Base-by-base conservation (phyloP, 192 early-diverging fungal genomes). In the Entomortierella chlamydospora region DNA sequence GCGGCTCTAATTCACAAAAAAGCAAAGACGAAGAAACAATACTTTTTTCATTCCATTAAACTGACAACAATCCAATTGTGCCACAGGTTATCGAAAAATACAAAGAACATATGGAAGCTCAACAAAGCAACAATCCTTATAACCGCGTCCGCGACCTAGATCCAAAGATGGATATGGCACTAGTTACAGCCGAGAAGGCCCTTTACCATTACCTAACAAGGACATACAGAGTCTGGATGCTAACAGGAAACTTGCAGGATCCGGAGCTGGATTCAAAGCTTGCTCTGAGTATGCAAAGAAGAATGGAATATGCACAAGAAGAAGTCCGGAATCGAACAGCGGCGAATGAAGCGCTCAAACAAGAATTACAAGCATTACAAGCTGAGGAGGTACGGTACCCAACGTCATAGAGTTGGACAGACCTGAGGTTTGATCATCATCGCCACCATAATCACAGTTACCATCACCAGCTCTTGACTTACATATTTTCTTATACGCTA, bases 161-260 rank as follows among this genome's bases (percentile, higher is more conserved):
- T 22, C 72, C 70, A 8, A 67, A 70, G 31, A 47, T 74, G 60
- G 76, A 79, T n/a, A 61, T 79, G 76, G 62, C 64, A 1, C 67
- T 55, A 31, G 70, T 70, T 5, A 56, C 60, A 4, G 69, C 84
- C 4, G 89, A 91, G 30, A 82, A 87, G 31, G 84, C 85, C 2
- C 87, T 90, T 58, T 91, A 87, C 53, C 59, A 88, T 15, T 90
- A 91, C 54, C 54, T 91, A 29, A 88, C 47, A 2, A 66, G 72
- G 56, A 68, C 90, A 12, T 92, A 92, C 61, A 51, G 56, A 11
- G 60, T 70, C 12, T 92, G 88, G 69, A 72, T 92, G 69, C 52
- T 81, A 42, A 87, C 86, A 0, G 86, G 85, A 26, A 83, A 88
- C 49, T 64, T 85, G 37, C 84, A 84, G 61, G 89, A 90, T 56